phyloP scores from a whole-genome alignment of 345 rosid genomes.

The Brassica carinata region DNA sequence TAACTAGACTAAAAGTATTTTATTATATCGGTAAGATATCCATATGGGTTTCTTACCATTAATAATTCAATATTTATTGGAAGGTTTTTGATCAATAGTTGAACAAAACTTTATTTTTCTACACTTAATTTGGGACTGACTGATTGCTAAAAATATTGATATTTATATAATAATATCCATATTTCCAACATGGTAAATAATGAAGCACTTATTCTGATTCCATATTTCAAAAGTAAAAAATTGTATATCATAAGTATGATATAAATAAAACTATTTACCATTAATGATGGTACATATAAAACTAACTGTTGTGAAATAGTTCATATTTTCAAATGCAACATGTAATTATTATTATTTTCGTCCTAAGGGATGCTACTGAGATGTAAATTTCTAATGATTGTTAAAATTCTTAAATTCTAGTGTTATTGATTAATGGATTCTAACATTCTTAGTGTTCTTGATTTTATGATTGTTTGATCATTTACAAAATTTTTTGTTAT shows the following conservation, averaged over 20 bases:
- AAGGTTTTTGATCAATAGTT: neutral
- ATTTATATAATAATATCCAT: neutral
- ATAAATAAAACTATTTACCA: neutral
- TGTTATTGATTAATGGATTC: too few relatives aligned
- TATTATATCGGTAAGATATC: too few relatives aligned
- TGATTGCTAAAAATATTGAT: neutral
- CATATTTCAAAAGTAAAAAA: neutral
- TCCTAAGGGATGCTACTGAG: neutral
- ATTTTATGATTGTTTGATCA: too few relatives aligned
- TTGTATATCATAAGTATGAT: neutral
- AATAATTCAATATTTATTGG: neutral
- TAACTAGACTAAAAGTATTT: too few relatives aligned
- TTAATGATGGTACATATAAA: neutral
- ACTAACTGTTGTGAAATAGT: neutral
- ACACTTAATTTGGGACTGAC: neutral
- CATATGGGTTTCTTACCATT: too few relatives aligned
- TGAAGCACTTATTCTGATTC: neutral
- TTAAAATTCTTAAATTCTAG: too few relatives aligned
- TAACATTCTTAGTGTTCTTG: too few relatives aligned
- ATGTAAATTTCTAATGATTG: too few relatives aligned
- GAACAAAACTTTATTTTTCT: neutral
- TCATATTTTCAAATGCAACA: neutral
- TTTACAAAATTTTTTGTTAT: too few relatives aligned
- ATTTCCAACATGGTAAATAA: neutral
- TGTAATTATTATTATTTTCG: neutral